Conservation (phyloP, 2,329 filamentous ascomycete genomes). For the Truncatella angustata region DNA sequence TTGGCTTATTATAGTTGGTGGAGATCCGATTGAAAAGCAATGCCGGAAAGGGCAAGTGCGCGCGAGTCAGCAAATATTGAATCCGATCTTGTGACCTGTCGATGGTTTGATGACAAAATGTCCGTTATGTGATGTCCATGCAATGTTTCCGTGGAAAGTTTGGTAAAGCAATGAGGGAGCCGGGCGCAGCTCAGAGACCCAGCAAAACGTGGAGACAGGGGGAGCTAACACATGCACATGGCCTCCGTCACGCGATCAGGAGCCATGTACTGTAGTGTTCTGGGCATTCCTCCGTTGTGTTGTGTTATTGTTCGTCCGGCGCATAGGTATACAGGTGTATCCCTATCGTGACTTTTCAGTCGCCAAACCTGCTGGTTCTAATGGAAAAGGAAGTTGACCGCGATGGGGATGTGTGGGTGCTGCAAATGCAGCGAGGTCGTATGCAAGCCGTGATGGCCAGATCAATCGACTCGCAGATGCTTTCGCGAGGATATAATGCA, state of each 20-base stretch:
- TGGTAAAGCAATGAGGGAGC: neutral
- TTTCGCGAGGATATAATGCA: no score
- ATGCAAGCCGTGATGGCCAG: neutral
- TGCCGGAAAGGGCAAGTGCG: neutral
- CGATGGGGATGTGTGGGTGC: no score
- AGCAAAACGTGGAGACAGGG: conserved; percentile 8
- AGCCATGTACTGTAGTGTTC: neutral
- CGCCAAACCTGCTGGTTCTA: neutral
- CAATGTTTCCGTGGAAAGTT: neutral
- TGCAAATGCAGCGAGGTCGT: no score
- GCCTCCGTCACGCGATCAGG: conserved; percentile 5
- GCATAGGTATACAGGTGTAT: no score
- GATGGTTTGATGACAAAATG: neutral
- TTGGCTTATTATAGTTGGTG: neutral
- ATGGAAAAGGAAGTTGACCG: neutral
- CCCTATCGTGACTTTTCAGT: no score
- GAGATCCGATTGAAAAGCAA: neutral
- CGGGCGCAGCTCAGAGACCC: neutral
- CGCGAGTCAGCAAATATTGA: neutral
- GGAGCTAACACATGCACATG: neutral
- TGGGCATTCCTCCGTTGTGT: neutral
- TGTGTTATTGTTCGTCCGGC: no score
- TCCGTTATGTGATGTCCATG: no score
- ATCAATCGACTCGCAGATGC: neutral
- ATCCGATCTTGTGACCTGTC: neutral